Evolutionary conservation across 2,329 filamentous ascomycete species (phyloP).

Genomic region (Hypoxylon sp.): DNA sequence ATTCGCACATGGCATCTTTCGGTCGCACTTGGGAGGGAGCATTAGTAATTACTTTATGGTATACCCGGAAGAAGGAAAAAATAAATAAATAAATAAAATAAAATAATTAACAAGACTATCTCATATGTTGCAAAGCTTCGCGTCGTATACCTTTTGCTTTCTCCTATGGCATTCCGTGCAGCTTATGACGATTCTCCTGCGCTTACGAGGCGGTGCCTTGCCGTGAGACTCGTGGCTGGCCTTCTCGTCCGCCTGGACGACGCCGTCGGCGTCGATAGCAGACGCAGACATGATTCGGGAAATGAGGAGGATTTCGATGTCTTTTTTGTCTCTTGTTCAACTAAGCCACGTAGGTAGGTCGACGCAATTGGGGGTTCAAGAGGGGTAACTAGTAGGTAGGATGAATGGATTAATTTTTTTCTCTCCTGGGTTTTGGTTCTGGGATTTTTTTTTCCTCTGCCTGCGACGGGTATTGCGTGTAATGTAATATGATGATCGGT

Average conservation of each 20-base stretch:
- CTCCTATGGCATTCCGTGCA: conserved; percentile 71
- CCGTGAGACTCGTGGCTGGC: conserved; percentile 17
- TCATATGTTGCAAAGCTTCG: background rate
- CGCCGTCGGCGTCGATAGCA: conserved; percentile 32
- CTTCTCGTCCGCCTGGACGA: conserved; percentile 34
- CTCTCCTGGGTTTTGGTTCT: background rate
- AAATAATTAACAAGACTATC: conserved; percentile 19
- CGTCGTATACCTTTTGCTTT: conserved; percentile 64
- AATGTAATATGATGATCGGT: background rate
- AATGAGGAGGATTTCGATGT: conserved; percentile 8
- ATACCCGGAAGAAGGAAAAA: too few relatives aligned
- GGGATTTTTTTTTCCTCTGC: conserved; percentile 1
- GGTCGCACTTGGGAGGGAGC: conserved; percentile 60
- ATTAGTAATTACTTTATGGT: too few relatives aligned
- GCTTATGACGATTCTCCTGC: conserved; percentile 67
- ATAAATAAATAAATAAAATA: too few relatives aligned
- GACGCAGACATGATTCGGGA: conserved; percentile 35
- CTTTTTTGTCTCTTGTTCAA: background rate
- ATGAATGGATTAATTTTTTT: background rate
- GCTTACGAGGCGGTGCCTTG: conserved; percentile 59
- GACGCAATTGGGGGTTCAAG: conserved; percentile 18
- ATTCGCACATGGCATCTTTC: conserved; percentile 66
- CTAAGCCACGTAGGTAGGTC: background rate
- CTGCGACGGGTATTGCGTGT: conserved; percentile 28
- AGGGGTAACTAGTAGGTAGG: conserved; percentile 14